Evolutionary conservation across 345 rosid genomes (phyloP).

Genomic region (Sisymbrium altissimum): DNA sequence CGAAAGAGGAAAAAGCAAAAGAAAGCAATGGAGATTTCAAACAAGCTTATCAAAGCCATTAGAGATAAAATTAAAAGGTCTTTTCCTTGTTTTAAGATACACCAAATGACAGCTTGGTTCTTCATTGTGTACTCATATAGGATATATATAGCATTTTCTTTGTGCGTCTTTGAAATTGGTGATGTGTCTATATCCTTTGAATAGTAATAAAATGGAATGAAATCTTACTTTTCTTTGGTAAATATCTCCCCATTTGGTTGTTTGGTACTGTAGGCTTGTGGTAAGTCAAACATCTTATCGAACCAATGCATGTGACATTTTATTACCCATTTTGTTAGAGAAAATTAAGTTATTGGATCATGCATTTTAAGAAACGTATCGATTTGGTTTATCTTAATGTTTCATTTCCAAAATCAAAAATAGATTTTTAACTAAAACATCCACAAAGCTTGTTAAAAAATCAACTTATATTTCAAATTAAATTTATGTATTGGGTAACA

Average conservation of each 20-base stretch:
- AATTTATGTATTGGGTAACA: neutral
- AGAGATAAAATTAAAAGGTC: neutral
- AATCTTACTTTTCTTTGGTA: neutral
- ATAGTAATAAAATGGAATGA: constrained; percentile 8
- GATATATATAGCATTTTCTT: neutral
- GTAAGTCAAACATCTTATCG: neutral
- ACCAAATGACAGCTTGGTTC: constrained; percentile 10
- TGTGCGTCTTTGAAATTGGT: neutral
- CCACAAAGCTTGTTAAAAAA: neutral
- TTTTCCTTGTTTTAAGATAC: neutral
- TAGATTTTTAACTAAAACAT: neutral
- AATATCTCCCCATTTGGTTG: neutral
- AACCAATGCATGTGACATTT: constrained; percentile 2
- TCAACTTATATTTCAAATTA: neutral
- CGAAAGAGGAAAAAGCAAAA: constrained; percentile 24
- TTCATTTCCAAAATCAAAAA: neutral
- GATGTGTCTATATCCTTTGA: neutral
- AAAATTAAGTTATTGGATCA: neutral
- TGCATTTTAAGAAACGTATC: neutral
- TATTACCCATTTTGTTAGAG: neutral
- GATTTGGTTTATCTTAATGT: neutral
- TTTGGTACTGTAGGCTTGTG: neutral
- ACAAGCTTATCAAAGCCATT: constrained; percentile 30
- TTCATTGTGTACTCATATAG: neutral
- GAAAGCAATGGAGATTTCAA: constrained; percentile 27